Base-by-base conservation (phyloP, 768 basidiomycete genomes). In the Naganishia kalamii region DNA sequence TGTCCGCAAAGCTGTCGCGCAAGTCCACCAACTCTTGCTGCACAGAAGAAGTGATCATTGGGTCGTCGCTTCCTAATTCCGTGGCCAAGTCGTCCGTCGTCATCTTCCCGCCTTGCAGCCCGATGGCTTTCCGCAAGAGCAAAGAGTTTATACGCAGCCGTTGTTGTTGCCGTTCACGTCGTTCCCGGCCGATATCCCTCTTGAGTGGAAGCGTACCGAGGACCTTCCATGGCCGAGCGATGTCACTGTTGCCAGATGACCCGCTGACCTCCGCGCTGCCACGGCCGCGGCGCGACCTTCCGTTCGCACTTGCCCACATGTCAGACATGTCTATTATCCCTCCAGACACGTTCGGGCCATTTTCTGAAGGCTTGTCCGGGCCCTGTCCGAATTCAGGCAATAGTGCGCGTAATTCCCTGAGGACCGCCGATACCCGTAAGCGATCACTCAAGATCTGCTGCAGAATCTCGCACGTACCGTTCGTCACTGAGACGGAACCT, bases 401-500 rank as follows among this genome's bases (percentile, higher is more conserved):
- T 15, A 52, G 52, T 11, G 44, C 15, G 32, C 62, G 44, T 12
- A 48, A 27, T 52, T 27, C 47, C 17, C 54, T 60, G 25, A 40
- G 17, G 25, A 43, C 0, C 29, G 13, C n/a, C 40, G 29, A 40
- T 1, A 12, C 6, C 8, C 8, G 27, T 40, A 3, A 33, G 35
- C 35, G 41, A 19, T 27, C 1, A 3, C 7, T n/a, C 27, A 48
- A 10, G 6, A 30, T 12, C 5, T 4, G 1, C 41, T 32, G 50
- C 13, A 19, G 33, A 1, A 17, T 27, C 41, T 13, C 25, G 4
- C 41, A 32, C 62, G 4, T 48, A 59, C 66, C 62, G 51, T 47
- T 61, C 64, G 19, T 50, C 37, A 10, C 50, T 23, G 37, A 63
- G 41, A 21, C 40, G 54, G 43, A 62, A 61, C 69, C 83, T 85